Evolutionary conservation across 371 early-diverging fungal genomes (phyloP), one percentile per base, ranked within the genome.

Genomic region (Apophysomyces variabilis): DNA sequence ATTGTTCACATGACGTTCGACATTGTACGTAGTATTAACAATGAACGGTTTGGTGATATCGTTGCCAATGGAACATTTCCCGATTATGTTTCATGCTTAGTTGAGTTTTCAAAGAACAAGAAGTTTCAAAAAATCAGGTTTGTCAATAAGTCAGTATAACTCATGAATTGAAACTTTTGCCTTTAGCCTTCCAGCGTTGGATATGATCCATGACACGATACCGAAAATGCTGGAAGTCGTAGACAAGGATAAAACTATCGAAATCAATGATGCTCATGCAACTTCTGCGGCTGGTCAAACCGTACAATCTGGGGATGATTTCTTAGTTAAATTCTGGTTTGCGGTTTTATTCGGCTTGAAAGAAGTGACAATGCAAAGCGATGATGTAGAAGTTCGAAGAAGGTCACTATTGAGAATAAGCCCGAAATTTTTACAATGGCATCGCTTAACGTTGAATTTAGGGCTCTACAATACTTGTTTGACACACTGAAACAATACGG

Each of bases 311-410:
- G 76, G 72, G 1, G 79, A 80, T 43, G 84, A 84, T 43, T 82
- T 82, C 47, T 60, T 79, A 36, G 67, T 83, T 61, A 82, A 81
- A 62, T 84, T 91, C 64, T 95, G 94, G 94, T 91, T 94, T 80
- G 95, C 96, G 0, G 84, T 92, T 5, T 82, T 95, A 46, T 89
- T 89, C 65, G 95, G 95, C 7, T 82, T 95, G 57, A 88, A 93
- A 67, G 93, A 93, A 64, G 87, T 95, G 1, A 88, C 95, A 6
- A 93, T 95, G 93, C 89, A 91, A 14, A 90, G 93, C 38, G 93
- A 94, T 54, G 90, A 90, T 67, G 83, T 96, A 6, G 96, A 96
- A 74, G 95, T 95, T n/a, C 85, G 98, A 38, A 94, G 95, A 7
- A 83, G 89, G 65, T 74, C 66, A 68, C 60, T 37, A 4, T 13